Base-by-base conservation (phyloP, 345 rosid genomes). In the Salix viminalis region DNA sequence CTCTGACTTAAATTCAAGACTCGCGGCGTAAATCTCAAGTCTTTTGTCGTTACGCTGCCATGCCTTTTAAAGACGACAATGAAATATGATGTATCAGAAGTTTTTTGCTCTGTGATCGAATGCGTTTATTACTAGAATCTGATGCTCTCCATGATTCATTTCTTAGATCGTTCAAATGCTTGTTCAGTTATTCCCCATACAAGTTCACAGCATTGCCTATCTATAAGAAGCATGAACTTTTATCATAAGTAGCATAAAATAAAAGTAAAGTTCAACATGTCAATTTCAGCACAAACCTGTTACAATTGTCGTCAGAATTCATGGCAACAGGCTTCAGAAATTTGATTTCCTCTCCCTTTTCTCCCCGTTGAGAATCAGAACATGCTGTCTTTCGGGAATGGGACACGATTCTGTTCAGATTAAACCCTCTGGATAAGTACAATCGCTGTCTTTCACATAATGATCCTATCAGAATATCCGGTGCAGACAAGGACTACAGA, bases 21-120 rank as follows among this genome's bases (percentile, higher is more conserved):
- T 1, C 6, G 37, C 37, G 0, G 1, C 0, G 6, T 0, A 5
- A 1, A 36, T 36, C 1, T 36, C 1, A 36, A 34, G 0, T 34
- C 5, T 34, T 34, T 34, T 34, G 6, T 2, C 36, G 36, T 2
- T 5, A 32, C 5, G 36, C 5, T 0, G 5, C 0, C 36, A 34
- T 34, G 36, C 6, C 1, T 1, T 34, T 32, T 32, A 2, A 32
- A 4, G 34, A 34, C 36, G 11, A 41, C 44, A 41, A 2, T 9
- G 44, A 41, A 9, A 41, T 41, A 41, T 44, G 50, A 46, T 15
- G 18, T 14, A 46, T 46, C 52, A 46, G 52, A 12, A 46, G 52
- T 46, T 14, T 46, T 34, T 46, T 46, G 52, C 16, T 46, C 6
- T 42, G 14, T 12, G 52, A 46, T 46, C 5, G 14, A 13, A 12